A percentile compares a stretch with the other conserved stretches of the same genome.
Evolutionary conservation across 768 basidiomycete genomes (phyloP).

Genomic region (Boletus reticulatus): DNA sequence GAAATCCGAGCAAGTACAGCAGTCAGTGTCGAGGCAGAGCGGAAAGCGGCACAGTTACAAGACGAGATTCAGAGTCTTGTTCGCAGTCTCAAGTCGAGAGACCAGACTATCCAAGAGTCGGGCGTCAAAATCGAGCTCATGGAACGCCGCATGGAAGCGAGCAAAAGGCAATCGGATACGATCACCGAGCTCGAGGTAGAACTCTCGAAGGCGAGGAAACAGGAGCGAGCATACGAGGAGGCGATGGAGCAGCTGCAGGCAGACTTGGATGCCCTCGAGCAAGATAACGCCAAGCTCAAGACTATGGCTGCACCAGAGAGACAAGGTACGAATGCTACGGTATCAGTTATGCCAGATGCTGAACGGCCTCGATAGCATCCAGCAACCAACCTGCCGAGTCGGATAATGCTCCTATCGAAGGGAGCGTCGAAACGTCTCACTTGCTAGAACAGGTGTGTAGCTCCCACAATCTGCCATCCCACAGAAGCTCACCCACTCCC

Average conservation of each 20-base stretch:
- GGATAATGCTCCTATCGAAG: slow-evolving; percentile 69
- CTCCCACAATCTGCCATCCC: not conserved
- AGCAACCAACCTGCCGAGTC: slow-evolving; percentile 52
- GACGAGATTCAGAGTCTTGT: slow-evolving; percentile 90
- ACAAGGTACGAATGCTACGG: slow-evolving; percentile 49
- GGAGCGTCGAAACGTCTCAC: slow-evolving; percentile 83
- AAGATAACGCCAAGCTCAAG: slow-evolving; percentile 86
- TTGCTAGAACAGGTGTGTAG: slow-evolving; percentile 76
- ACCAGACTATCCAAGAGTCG: slow-evolving; percentile 86
- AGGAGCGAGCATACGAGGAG: slow-evolving; percentile 88
- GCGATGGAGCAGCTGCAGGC: slow-evolving; percentile 91
- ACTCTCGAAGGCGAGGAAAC: slow-evolving; percentile 76
- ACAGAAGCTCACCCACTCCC: slow-evolving; percentile 10
- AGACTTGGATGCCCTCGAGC: slow-evolving; percentile 82
- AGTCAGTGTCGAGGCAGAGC: slow-evolving; percentile 89
- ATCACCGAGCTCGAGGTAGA: slow-evolving; percentile 81
- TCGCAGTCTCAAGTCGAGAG: slow-evolving; percentile 81
- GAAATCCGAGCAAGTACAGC: slow-evolving; percentile 82
- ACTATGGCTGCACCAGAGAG: slow-evolving; percentile 62
- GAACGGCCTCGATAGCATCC: slow-evolving; percentile 31
- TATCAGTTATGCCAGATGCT: not conserved
- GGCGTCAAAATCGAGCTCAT: slow-evolving; percentile 92
- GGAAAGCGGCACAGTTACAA: slow-evolving; percentile 78
- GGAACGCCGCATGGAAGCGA: slow-evolving; percentile 88
- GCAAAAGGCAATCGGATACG: slow-evolving; percentile 85